phyloP scores from a whole-genome alignment of 1,284 basidiomycete species.

The Heimioporus punctisporus region DNA sequence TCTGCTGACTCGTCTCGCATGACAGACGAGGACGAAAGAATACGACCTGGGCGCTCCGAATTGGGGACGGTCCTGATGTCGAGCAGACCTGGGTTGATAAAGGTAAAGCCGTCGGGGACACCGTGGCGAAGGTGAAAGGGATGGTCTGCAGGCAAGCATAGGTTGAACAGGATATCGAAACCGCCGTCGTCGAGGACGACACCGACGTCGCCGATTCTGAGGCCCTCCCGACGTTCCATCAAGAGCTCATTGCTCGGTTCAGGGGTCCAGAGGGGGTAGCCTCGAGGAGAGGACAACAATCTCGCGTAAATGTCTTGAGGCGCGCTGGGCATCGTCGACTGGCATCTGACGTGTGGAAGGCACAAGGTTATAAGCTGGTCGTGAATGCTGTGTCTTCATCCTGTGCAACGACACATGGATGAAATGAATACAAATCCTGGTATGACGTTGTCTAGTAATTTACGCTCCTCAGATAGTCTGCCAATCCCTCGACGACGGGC shows the following conservation, averaged over 20 bases:
- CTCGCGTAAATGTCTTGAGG: neutral
- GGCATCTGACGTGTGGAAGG: too few relatives aligned
- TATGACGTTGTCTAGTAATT: constrained; percentile 46
- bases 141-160: neutral
- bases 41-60: neutral
- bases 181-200: neutral
- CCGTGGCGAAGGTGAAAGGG: neutral
- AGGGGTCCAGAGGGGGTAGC: neutral
- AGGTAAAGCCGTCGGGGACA: neutral
- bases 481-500: constrained; percentile 73
- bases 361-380: too few relatives aligned
- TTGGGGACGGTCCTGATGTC: neutral
- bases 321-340: neutral
- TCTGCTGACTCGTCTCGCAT: neutral
- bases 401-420: neutral
- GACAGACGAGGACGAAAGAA: neutral
- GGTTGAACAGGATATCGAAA: neutral
- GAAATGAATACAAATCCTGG: neutral
- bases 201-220: neutral
- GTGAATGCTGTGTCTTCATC: too few relatives aligned
- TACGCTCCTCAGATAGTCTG: constrained; percentile 78
- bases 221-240: neutral
- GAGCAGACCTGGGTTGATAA: neutral
- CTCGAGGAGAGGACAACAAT: neutral
- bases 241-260: neutral